These are phyloP conservation scores for Breviolum minutum DNA, from an alignment of 73 alveolate species.

Conservation along the genomic window DNA sequence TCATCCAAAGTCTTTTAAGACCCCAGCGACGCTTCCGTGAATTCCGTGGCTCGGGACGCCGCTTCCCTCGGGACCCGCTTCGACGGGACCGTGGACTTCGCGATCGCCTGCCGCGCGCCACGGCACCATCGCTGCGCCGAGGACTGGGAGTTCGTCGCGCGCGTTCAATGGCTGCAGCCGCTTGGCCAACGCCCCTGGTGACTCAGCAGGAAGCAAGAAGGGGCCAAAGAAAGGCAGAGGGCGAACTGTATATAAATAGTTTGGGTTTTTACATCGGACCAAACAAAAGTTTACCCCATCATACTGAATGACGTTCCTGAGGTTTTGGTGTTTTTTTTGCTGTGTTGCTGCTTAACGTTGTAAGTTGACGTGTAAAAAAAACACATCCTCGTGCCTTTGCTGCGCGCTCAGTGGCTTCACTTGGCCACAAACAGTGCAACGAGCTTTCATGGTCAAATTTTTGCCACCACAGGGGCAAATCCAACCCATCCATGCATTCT, in stretches of 20 bases:
- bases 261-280: not conserved
- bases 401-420: slow-evolving; percentile 90
- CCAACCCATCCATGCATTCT: slow-evolving; percentile 92
- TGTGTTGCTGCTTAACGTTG: no score
- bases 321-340: no score
- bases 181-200: slow-evolving; percentile 87
- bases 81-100: not conserved
- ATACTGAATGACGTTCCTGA: not conserved
- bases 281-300: not conserved
- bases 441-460: slow-evolving; percentile 84
- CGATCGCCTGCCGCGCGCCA: not conserved
- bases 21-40: not conserved
- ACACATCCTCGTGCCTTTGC: not conserved
- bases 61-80: not conserved
- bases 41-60: not conserved
- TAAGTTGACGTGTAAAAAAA: not conserved
- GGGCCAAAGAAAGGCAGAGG: not conserved
- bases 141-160: slow-evolving; percentile 63
- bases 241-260: not conserved
- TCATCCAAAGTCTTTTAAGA: not conserved
- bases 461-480: slow-evolving; percentile 85
- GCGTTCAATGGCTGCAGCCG: slow-evolving; percentile 76
- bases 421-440: slow-evolving; percentile 59
- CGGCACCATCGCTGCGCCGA: not conserved
- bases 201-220: no score